These are phyloP conservation scores for Blastobotrys ciferrii DNA, from an alignment of 1,139 yeast genomes.

Conservation along the genomic window DNA sequence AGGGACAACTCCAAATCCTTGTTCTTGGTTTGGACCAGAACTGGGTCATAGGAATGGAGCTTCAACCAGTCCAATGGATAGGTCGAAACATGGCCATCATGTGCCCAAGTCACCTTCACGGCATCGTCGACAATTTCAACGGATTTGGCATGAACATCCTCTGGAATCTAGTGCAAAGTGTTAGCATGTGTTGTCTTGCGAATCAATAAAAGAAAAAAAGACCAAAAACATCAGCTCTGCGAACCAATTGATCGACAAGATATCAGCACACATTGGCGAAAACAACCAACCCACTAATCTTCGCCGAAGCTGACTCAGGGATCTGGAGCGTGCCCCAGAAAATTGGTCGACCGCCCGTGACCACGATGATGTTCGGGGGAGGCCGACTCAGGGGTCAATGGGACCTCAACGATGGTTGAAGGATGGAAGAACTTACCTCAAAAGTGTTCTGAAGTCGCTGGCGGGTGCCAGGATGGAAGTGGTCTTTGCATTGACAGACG, in stretches of 20 bases:
- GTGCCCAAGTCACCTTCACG: constrained; percentile 44
- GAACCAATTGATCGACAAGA: neutral
- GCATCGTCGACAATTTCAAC: constrained; percentile 25
- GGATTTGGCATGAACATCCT: constrained; percentile 44
- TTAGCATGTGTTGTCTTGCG: too few species aligned
- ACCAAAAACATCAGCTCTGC: neutral
- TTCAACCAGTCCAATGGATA: constrained; percentile 54
- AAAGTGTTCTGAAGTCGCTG: constrained; percentile 66
- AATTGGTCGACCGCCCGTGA: neutral
- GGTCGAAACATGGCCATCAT: constrained; percentile 49
- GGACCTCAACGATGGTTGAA: too few species aligned
- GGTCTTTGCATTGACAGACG: constrained; percentile 61
- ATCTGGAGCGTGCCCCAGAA: too few species aligned
- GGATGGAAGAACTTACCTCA: constrained; percentile 32
- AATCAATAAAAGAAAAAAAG: too few species aligned
- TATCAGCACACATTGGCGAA: too few species aligned
- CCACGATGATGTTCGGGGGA: neutral
- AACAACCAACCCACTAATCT: too few species aligned
- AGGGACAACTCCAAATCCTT: constrained; percentile 30
- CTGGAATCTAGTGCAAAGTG: constrained; percentile 41
- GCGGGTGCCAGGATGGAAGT: constrained; percentile 59
- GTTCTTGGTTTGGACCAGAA: constrained; percentile 41
- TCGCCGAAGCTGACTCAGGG: too few species aligned
- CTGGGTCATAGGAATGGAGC: constrained; percentile 60
- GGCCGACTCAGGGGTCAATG: too few species aligned